These are phyloP conservation scores for Chaetomiaceae sp. DNA, from an alignment of 2,329 filamentous ascomycete species.

Conservation along the genomic window DNA sequence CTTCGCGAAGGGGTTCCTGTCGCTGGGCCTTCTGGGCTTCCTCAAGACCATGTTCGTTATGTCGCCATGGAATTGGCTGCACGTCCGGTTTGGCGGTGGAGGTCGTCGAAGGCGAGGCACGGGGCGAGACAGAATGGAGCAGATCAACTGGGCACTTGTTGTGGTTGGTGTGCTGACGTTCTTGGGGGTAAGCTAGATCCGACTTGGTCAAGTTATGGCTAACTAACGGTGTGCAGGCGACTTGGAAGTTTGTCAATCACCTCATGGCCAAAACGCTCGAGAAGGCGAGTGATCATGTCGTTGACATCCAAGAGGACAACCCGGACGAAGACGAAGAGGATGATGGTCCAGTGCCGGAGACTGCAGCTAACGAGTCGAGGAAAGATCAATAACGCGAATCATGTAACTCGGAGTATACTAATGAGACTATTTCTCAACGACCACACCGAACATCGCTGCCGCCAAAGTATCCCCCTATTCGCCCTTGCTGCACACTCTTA, in stretches of 20 bases:
- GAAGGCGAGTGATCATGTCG: slow-evolving; percentile 70
- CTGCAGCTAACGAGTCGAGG: slow-evolving; percentile 27
- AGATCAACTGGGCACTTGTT: slow-evolving; percentile 75
- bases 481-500: slow-evolving; percentile 77
- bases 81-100: slow-evolving; percentile 58
- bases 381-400: slow-evolving; percentile 24
- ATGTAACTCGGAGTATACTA: slow-evolving; percentile 1
- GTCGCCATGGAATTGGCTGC: slow-evolving; percentile 73
- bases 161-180: slow-evolving; percentile 77
- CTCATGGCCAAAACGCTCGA: slow-evolving; percentile 71
- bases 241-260: slow-evolving; percentile 76
- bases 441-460: neutral
- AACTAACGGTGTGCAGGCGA: slow-evolving; percentile 47
- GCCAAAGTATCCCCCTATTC: neutral
- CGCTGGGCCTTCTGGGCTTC: slow-evolving; percentile 80
- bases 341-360: slow-evolving; percentile 34
- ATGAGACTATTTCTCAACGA: neutral
- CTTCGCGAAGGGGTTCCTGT: slow-evolving; percentile 85
- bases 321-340: slow-evolving; percentile 57
- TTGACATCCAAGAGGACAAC: slow-evolving; percentile 68
- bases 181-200: slow-evolving; percentile 67
- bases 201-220: too few relatives aligned
- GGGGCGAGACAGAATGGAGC: slow-evolving; percentile 72
- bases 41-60: slow-evolving; percentile 73
- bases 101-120: slow-evolving; percentile 54